Percentiles rank a stretch among this genome's conserved stretches.
These are phyloP conservation scores for Melampsora americana DNA, from an alignment of 1,284 basidiomycete genomes.

Conservation along the genomic window DNA sequence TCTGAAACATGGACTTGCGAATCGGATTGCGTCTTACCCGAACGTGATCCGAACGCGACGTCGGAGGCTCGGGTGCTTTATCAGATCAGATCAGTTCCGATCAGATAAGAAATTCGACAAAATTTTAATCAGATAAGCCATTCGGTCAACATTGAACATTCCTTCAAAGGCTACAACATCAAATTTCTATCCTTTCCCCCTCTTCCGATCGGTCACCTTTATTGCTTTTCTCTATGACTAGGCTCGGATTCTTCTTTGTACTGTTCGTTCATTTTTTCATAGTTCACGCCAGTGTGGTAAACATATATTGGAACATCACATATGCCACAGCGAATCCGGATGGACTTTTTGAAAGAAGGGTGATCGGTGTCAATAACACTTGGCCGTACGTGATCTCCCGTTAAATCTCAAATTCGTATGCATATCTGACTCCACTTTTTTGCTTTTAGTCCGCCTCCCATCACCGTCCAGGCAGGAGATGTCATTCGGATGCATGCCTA, in stretches of 20 bases:
- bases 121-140: no score
- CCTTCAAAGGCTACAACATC: no score
- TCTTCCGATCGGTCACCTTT: no score
- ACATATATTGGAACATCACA: constrained; percentile 42
- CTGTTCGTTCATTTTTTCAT: not conserved
- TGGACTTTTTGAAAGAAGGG: constrained; percentile 61
- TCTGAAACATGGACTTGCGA: no score
- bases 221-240: not conserved
- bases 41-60: no score
- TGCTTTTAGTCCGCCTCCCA: constrained; percentile 27
- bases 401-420: not conserved
- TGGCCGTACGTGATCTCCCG: constrained; percentile 70
- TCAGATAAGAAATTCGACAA: no score
- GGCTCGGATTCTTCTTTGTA: constrained; percentile 1
- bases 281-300: constrained; percentile 1
- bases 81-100: no score
- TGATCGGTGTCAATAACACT: constrained; percentile 79
- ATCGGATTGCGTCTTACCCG: no score
- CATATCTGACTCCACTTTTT: not conserved
- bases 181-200: no score
- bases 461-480: constrained; percentile 35
- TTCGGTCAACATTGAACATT: no score
- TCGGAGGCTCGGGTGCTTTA: no score
- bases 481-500: constrained; percentile 42
- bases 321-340: constrained; percentile 23